phyloP scores from a whole-genome alignment of 805 yeast genomes.

The Pichia sporocuriosa region DNA sequence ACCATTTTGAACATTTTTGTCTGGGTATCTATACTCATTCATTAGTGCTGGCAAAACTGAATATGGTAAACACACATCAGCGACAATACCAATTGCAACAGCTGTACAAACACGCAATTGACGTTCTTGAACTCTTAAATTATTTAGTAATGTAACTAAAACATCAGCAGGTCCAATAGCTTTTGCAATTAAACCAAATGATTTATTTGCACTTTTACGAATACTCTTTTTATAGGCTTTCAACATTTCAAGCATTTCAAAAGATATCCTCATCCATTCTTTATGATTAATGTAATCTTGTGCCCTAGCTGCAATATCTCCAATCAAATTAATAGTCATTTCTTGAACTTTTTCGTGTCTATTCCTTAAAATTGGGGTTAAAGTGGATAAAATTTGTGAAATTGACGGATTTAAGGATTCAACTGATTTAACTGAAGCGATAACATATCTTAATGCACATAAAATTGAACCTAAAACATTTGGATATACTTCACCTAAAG shows the following conservation, averaged over 20 bases:
- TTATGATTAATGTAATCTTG: slow-evolving; percentile 81
- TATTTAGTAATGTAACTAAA: slow-evolving; percentile 72
- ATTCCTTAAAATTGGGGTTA: slow-evolving; percentile 87
- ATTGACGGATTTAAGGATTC: slow-evolving; percentile 71
- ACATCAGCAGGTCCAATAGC: slow-evolving; percentile 97
- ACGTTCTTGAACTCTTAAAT: slow-evolving; percentile 87
- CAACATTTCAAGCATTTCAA: slow-evolving; percentile 82
- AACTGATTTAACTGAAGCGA: slow-evolving; percentile 48
- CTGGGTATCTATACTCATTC: slow-evolving; percentile 93
- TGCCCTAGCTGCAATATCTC: slow-evolving; percentile 71
- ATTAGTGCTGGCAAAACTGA: slow-evolving; percentile 90
- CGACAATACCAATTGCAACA: slow-evolving; percentile 95
- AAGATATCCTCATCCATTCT: slow-evolving; percentile 97
- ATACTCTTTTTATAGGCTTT: slow-evolving; percentile 73
- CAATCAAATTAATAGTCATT: slow-evolving; percentile 69
- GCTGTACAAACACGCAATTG: slow-evolving; percentile 96
- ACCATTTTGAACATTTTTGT: slow-evolving; percentile 91
- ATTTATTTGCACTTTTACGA: slow-evolving; percentile 76
- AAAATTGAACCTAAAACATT: slow-evolving; percentile 86
- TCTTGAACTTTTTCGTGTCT: slow-evolving; percentile 89
- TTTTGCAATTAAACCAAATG: slow-evolving; percentile 85
- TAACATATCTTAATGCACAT: slow-evolving; percentile 59
- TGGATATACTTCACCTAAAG: slow-evolving; percentile 90
- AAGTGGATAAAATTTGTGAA: slow-evolving; percentile 73
- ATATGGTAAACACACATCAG: slow-evolving; percentile 87